Evolutionary conservation across 306 rosid species (phyloP).

Genomic region (Aeschynomene evenia): DNA sequence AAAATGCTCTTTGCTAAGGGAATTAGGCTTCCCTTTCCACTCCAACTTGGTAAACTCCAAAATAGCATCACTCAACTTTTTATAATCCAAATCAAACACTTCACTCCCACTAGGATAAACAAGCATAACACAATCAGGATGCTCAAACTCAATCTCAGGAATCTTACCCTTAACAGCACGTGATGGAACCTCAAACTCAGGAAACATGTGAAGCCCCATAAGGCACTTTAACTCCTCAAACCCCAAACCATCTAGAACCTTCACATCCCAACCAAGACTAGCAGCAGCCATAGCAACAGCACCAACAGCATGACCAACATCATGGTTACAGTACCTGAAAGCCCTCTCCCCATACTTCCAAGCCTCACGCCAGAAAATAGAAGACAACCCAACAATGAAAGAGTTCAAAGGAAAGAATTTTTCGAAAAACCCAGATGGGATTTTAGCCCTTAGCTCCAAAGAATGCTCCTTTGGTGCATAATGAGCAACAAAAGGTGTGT

Average conservation of each 20-base stretch:
- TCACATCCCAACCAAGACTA: conserved; percentile 85
- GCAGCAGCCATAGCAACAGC: conserved; percentile 92
- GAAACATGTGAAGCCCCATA: conserved; percentile 67
- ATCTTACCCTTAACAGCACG: conserved; percentile 68
- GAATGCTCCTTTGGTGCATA: conserved; percentile 91
- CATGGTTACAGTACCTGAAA: conserved; percentile 89
- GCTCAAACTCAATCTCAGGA: conserved; percentile 84
- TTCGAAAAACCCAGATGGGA: conserved; percentile 55
- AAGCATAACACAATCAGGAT: conserved; percentile 82
- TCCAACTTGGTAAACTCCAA: conserved; percentile 47
- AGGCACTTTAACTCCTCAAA: conserved; percentile 70
- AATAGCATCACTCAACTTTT: conserved; percentile 55
- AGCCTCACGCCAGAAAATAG: conserved; percentile 94
- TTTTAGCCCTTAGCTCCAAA: conserved; percentile 71
- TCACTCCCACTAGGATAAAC: conserved; percentile 59
- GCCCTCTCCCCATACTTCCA: conserved; percentile 98
- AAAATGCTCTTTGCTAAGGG: conserved; percentile 82
- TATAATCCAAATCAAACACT: conserved; percentile 57
- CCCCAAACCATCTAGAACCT: conserved; percentile 73
- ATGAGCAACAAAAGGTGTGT: conserved; percentile 71
- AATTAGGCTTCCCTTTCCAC: conserved; percentile 81
- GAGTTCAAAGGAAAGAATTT: conserved; percentile 51
- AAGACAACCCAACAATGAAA: conserved; percentile 72
- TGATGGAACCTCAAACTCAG: conserved; percentile 58
- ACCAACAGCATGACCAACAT: conserved; percentile 85